Conservation (phyloP, 495 filamentous ascomycete genomes). For the Daldinia decipiens region DNA sequence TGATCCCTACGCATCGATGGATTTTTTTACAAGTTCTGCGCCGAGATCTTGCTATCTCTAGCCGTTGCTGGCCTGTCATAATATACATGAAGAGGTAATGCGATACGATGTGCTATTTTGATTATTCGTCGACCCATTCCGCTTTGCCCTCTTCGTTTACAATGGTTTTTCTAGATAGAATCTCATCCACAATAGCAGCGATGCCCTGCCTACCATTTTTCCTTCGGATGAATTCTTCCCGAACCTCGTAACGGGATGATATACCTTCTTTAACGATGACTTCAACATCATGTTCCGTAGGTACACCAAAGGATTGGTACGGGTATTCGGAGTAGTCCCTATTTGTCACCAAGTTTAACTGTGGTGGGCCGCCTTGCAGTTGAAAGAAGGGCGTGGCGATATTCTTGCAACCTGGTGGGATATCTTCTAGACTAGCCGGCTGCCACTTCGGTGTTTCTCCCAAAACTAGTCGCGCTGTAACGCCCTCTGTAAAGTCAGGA, state of each 20-base stretch:
- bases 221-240: constrained; percentile 59
- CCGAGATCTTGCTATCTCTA: constrained; percentile 3
- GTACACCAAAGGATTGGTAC: constrained; percentile 71
- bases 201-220: constrained; percentile 65
- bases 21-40: constrained; percentile 18
- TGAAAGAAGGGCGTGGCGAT: constrained; percentile 71
- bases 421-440: constrained; percentile 72
- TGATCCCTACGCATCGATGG: background rate
- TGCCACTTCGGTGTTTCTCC: constrained; percentile 75
- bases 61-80: constrained; percentile 10
- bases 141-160: constrained; percentile 46
- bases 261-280: constrained; percentile 56
- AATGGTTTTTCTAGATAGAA: constrained; percentile 62
- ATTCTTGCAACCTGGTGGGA: constrained; percentile 56
- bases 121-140: constrained; percentile 50
- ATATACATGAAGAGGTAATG: constrained; percentile 33
- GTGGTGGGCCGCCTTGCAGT: constrained; percentile 49
- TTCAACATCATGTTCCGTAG: constrained; percentile 76
- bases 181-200: constrained; percentile 65
- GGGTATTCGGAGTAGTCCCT: constrained; percentile 74
- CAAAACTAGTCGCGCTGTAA: constrained; percentile 76
- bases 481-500: constrained; percentile 88
- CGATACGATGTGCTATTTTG: constrained; percentile 15
- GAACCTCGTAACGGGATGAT: constrained; percentile 54
- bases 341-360: constrained; percentile 61